Conservation (phyloP, 225 moss, liverwort and hornwort species). For the Sphagnum contortum region DNA sequence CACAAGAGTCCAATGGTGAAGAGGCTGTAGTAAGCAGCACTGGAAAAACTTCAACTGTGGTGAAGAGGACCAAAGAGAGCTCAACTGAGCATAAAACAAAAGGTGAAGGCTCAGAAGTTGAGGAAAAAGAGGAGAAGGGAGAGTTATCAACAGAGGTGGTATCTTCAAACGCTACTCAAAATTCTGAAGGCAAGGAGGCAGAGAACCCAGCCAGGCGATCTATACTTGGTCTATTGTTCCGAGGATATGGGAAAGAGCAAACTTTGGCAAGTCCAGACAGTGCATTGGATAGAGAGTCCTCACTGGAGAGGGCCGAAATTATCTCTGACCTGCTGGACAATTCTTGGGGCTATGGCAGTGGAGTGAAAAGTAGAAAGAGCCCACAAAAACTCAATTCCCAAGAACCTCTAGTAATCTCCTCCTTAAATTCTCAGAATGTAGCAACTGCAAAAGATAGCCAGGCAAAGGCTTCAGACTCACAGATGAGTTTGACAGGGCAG, state of each 20-base stretch:
- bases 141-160: background rate
- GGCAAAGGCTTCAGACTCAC: too few relatives aligned
- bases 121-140: background rate
- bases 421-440: background rate
- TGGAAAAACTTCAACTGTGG: background rate
- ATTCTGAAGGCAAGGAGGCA: slow-evolving; percentile 2
- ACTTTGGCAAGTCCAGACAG: background rate
- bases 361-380: background rate
- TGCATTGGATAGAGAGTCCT: slow-evolving; percentile 1
- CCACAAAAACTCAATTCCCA: background rate
- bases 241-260: background rate
- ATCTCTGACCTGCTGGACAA: slow-evolving; percentile 5
- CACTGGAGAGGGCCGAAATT: slow-evolving; percentile 8
- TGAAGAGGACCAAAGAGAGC: background rate
- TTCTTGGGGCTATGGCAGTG: slow-evolving; percentile 7
- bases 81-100: background rate
- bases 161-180: background rate
- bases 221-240: slow-evolving; percentile 5
- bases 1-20: background rate
- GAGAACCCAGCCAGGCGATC: background rate
- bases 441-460: slow-evolving; percentile 2
- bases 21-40: background rate
- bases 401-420: background rate
- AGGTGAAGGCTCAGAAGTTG: background rate
- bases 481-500: background rate